These are phyloP conservation scores for Ustanciosporium gigantosporum DNA, from an alignment of 1,284 basidiomycete species.

Conservation along the genomic window DNA sequence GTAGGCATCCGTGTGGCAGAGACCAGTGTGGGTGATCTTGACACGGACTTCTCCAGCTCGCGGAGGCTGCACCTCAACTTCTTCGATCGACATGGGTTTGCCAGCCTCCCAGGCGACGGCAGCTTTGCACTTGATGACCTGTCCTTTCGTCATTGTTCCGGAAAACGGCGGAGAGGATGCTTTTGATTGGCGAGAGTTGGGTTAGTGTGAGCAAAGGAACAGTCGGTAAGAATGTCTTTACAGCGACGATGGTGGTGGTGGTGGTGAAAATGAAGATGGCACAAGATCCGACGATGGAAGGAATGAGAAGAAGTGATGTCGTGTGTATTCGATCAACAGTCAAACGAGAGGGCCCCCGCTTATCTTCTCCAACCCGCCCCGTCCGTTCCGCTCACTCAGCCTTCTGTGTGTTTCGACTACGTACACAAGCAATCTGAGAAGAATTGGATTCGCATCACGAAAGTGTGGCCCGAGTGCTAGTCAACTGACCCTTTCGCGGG, in stretches of 20 bases:
- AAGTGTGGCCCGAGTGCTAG: too few species aligned
- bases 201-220: background rate
- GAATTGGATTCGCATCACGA: too few species aligned
- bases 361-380: too few species aligned
- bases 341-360: too few species aligned
- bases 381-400: too few species aligned
- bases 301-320: background rate
- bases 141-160: slow-evolving; percentile 40
- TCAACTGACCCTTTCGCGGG: too few species aligned
- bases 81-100: slow-evolving; percentile 84
- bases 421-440: too few species aligned
- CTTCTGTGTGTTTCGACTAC: too few species aligned
- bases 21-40: slow-evolving; percentile 86
- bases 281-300: background rate
- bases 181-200: background rate
- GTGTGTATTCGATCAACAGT: background rate
- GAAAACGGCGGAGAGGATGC: background rate
- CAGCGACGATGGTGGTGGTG: too few species aligned
- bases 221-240: too few species aligned
- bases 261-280: too few species aligned
- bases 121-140: slow-evolving; percentile 65
- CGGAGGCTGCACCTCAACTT: slow-evolving; percentile 90
- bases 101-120: slow-evolving; percentile 95
- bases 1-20: slow-evolving; percentile 98
- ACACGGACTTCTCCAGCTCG: slow-evolving; percentile 89